Evolutionary conservation across 2,329 filamentous ascomycete genomes (phyloP), one percentile per base, ranked within the genome.

Genomic region (Septoria petroselini): DNA sequence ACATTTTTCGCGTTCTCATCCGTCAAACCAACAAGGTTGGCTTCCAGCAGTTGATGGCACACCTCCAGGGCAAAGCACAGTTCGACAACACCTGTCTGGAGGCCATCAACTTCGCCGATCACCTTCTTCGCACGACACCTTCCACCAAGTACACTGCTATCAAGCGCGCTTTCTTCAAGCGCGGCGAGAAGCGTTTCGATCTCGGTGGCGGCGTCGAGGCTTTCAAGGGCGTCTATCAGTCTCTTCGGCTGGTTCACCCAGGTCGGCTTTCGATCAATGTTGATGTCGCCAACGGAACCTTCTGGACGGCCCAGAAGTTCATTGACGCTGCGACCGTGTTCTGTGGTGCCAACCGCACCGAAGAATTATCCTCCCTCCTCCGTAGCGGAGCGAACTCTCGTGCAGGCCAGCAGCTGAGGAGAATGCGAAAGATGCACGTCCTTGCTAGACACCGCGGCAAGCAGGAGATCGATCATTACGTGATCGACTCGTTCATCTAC

Each of bases 281-380:
- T 8, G 91, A 98, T 62, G 86, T 95, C 23, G 85, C 91, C 49
- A 95, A 97, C 65, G 87, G 88, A 0, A 87, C 86, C 9, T 98
- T 98, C 72, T 97, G 88, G 85, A 77, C 74, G 30, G 52, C 68
- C 1, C 65, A 68, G 23, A 66, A 70, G 33, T 52, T 76, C 11
- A 58, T 62, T 12, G 58, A 65, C 15, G 62, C 68, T 43, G 69
- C 68, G 35, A 53, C 67, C 1, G 64, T 69, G 50, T 56, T 67
- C 33, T 59, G 53, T 41, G 60, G 55, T 17, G 55, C 40, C 39
- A 57, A 59, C 6, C 49, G 61, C 53, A 48, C 41, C 21, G 62
- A 55, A 44, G 59, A 69, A 34, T 60, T 72, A 12, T 55, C 60
- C 33, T 38, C 48, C 29, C 39, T 35, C 3, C 50, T 57, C 12